phyloP scores from a whole-genome alignment of 2,329 filamentous ascomycete species.

The Biscogniauxia sp. region DNA sequence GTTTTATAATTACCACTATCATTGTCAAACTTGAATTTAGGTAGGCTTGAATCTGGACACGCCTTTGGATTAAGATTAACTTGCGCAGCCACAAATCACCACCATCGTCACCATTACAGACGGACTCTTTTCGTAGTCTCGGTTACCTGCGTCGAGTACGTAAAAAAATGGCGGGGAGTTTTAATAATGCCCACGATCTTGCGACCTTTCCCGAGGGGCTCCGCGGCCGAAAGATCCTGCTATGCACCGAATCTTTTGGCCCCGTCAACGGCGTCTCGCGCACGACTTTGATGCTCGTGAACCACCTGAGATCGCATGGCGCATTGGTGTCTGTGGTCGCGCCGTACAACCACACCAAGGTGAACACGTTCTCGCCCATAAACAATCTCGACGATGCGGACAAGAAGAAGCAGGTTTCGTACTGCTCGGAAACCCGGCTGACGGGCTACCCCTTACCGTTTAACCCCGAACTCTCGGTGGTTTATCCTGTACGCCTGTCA shows the following conservation, averaged over 20 bases:
- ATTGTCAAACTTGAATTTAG: no score
- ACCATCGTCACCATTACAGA: no score
- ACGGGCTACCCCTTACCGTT: conserved; percentile 66
- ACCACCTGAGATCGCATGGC: conserved; percentile 63
- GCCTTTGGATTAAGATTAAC: no score
- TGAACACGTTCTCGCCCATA: conserved; percentile 52
- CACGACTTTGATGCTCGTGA: conserved; percentile 67
- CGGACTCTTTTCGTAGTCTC: neutral
- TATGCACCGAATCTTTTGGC: conserved; percentile 70
- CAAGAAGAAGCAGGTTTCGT: conserved; percentile 28
- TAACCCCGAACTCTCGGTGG: conserved; percentile 68
- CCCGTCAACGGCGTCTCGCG: conserved; percentile 72
- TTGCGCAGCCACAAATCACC: no score
- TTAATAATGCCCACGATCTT: conserved; percentile 35
- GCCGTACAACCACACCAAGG: conserved; percentile 54
- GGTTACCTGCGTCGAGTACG: neutral
- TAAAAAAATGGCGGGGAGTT: conserved; percentile 1
- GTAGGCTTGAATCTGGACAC: no score
- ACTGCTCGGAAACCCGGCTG: conserved; percentile 54
- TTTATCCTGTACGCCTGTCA: conserved; percentile 66
- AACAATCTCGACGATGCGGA: conserved; percentile 29
- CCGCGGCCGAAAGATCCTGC: conserved; percentile 59
- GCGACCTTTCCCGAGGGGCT: conserved; percentile 47
- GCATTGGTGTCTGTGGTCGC: conserved; percentile 66
- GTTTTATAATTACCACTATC: no score